Evolutionary conservation across 371 early-diverging fungal species (phyloP), one percentile per base, ranked within the genome.

Genomic region (Mucor circinelloides): DNA sequence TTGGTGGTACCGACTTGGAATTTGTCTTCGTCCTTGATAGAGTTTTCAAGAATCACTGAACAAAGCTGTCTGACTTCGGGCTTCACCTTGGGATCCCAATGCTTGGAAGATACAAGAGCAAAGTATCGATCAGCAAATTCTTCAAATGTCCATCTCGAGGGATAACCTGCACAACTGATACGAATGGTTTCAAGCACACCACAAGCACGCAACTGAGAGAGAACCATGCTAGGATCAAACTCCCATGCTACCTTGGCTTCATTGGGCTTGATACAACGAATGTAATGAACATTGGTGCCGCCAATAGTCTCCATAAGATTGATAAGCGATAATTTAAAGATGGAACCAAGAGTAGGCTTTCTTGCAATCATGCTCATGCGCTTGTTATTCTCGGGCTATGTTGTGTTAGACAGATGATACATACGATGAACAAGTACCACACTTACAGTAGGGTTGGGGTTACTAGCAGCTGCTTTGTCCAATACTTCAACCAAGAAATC

Each of bases 111-210:
- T 19, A 94, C 89, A 57, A 99, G 80, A 68, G 96, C 85, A 80
- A 92, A 94, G 84, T 96, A 98, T 12, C 97, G 91, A 65, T 94
- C 91, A 31, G 91, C 92, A 76, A 99, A 99, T 70, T 99, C 99
- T 58, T 86, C 85, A 80, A 94, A 97, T n/a, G 90, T 87, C 86
- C 95, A 90, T 30, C 99, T 89, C 3, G 94, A 89, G 13, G 99
- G 99, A 78, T 98, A 99, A n/a, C 99, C 99, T 31, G 95, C 96
- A 75, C 98, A 95, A 75, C 94, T 93, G 78, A 99, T 99, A 42
- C 98, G 91, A 70, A 99, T 99, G 5, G 99, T 99, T 82, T 99
- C 99, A 25, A 99, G 78, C 15, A 99, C 99, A 89, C 99, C 99
- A 85, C 99, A 99, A 27, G 99, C 99, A 59, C 97, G 91, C 48